Conservation (phyloP, 164 flowering plant genomes). For the Macadamia integrifolia region DNA sequence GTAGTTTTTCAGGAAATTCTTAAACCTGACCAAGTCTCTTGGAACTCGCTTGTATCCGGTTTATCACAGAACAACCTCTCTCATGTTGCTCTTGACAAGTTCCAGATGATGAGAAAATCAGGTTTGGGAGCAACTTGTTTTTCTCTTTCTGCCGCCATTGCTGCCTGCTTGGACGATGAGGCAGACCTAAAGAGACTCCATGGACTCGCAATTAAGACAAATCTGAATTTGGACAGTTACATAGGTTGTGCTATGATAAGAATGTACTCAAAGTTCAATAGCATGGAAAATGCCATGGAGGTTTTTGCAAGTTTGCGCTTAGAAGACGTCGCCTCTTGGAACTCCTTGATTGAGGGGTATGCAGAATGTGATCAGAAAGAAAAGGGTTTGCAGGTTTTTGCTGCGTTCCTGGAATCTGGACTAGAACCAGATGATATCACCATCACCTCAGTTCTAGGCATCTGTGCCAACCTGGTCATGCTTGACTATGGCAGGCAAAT, state of each 20-base stretch:
- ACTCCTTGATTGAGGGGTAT: constrained; percentile 21
- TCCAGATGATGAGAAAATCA: constrained; percentile 14
- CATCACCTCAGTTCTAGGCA: constrained; percentile 13
- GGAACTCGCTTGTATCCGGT: constrained; percentile 22
- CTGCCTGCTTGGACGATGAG: constrained; percentile 15
- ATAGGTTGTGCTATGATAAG: constrained; percentile 14
- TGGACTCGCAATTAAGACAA: constrained; percentile 15
- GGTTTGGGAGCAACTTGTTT: constrained; percentile 13
- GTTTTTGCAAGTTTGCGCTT: constrained; percentile 8
- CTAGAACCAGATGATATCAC: constrained; percentile 19
- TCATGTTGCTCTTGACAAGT: constrained; percentile 8
- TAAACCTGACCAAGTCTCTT: constrained; percentile 21
- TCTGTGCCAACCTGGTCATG: constrained; percentile 18
- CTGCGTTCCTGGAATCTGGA: constrained; percentile 11
- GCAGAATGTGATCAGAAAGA: constrained; percentile 13
- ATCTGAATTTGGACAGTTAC: constrained; percentile 14
- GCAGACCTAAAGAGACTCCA: constrained; percentile 11
- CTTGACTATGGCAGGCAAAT: constrained; percentile 19
- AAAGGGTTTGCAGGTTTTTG: constrained; percentile 14
- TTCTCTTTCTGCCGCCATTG: constrained; percentile 11
- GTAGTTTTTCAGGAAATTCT: constrained; percentile 14
- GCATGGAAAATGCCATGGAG: constrained; percentile 12
- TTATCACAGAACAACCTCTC: constrained; percentile 15
- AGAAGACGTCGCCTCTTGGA: constrained; percentile 24
- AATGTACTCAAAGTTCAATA: constrained; percentile 18